Conservation (phyloP, 2,329 filamentous ascomycete species). For the Hymenoscyphus albidus region DNA sequence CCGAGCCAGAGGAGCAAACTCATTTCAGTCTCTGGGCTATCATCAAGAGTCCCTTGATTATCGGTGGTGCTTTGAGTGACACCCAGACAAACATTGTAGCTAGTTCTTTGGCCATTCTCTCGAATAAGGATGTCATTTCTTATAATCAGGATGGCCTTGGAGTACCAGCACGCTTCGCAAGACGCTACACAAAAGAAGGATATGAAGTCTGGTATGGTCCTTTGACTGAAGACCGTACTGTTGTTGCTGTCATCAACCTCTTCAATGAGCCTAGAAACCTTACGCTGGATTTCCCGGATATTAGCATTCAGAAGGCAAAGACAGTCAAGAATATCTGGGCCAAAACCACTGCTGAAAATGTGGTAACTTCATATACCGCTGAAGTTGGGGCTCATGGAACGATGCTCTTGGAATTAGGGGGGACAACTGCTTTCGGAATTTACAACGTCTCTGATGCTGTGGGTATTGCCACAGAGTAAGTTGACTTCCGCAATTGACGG, state of each 20-base stretch:
- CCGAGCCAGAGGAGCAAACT: constrained; percentile 38
- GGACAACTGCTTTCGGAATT: constrained; percentile 14
- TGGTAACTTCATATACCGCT: constrained; percentile 25
- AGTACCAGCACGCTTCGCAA: constrained; percentile 25
- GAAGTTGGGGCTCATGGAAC: constrained; percentile 26
- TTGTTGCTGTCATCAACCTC: constrained; percentile 28
- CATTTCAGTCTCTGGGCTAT: constrained; percentile 43
- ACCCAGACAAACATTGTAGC: constrained; percentile 16
- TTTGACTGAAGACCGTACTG: constrained; percentile 22
- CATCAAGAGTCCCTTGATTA: constrained; percentile 34
- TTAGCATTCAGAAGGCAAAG: constrained; percentile 25
- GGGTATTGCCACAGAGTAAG: constrained; percentile 15
- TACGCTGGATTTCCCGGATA: constrained; percentile 27
- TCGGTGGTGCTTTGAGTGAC: constrained; percentile 30
- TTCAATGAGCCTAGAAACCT: constrained; percentile 18
- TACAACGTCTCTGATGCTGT: constrained; percentile 18
- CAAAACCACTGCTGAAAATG: constrained; percentile 11
- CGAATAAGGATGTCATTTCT: constrained; percentile 26
- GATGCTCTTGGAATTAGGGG: constrained; percentile 24
- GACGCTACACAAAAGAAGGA: constrained; percentile 27
- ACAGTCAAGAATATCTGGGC: constrained; percentile 29
- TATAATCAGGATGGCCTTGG: constrained; percentile 30
- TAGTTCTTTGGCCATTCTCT: constrained; percentile 20
- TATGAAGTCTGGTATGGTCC: constrained; percentile 31
- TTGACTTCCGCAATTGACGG: neutral